Percentiles rank a stretch among this genome's conserved stretches.
These are phyloP conservation scores for Physaria fendleri DNA, from an alignment of 345 rosid genomes.

Conservation along the genomic window DNA sequence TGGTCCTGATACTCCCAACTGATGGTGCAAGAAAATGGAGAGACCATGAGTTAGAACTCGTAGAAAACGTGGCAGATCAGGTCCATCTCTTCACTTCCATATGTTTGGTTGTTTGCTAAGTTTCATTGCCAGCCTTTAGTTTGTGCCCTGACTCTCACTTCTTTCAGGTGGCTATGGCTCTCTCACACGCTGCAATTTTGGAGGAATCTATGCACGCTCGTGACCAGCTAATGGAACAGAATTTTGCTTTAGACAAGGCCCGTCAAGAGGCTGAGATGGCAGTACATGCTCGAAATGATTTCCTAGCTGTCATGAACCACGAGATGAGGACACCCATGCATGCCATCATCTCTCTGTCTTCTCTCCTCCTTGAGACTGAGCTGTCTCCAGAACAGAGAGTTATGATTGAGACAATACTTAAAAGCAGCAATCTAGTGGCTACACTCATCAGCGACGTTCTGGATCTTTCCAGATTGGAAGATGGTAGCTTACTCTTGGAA, in stretches of 20 bases:
- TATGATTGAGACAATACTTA: constrained; percentile 79
- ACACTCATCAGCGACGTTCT: constrained; percentile 82
- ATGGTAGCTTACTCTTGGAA: constrained; percentile 79
- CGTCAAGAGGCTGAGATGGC: constrained; percentile 90
- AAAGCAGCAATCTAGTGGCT: constrained; percentile 87
- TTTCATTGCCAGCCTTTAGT: not conserved
- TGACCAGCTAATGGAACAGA: constrained; percentile 79
- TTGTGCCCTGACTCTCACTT: not conserved
- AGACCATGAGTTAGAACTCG: constrained; percentile 89
- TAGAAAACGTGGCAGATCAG: constrained; percentile 95
- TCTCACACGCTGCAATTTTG: constrained; percentile 90
- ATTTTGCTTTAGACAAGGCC: constrained; percentile 69
- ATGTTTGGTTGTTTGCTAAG: not conserved
- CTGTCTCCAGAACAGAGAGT: constrained; percentile 73
- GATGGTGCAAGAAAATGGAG: constrained; percentile 86
- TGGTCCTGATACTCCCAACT: constrained; percentile 86
- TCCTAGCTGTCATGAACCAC: constrained; percentile 93
- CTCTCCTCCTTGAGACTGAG: constrained; percentile 83
- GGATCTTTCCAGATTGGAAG: constrained; percentile 89
- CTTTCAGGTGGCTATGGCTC: constrained; percentile 90
- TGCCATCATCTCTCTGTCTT: constrained; percentile 78
- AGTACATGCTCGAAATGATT: constrained; percentile 88
- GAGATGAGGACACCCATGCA: constrained; percentile 97
- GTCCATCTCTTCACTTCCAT: constrained; percentile 33
- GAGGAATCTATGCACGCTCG: constrained; percentile 92